These are phyloP conservation scores for Alternaria hordeiaustralica DNA, from an alignment of 2,329 filamentous ascomycete genomes.

Conservation along the genomic window DNA sequence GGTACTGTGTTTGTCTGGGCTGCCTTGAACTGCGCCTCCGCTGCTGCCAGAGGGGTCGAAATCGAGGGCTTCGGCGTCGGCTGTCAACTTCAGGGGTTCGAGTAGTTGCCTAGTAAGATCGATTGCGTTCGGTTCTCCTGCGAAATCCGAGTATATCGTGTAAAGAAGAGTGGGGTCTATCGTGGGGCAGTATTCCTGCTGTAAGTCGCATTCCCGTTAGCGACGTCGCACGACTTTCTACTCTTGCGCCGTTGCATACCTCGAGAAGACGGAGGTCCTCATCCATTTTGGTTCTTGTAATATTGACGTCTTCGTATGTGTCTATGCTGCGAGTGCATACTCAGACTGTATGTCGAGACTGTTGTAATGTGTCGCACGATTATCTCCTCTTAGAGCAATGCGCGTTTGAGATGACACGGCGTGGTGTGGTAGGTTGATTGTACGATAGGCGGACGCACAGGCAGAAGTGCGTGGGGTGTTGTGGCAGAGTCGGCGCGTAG, in stretches of 20 bases:
- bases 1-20: constrained; percentile 23
- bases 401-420: neutral
- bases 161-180: constrained; percentile 80
- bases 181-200: constrained; percentile 75
- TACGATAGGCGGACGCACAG: neutral
- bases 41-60: constrained; percentile 81
- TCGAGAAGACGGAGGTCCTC: constrained; percentile 43
- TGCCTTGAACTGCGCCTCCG: constrained; percentile 42
- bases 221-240: constrained; percentile 10
- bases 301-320: constrained; percentile 29
- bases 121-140: constrained; percentile 62
- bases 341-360: constrained; percentile 18
- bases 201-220: constrained; percentile 14
- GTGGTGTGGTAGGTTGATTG: neutral
- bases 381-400: neutral
- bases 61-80: constrained; percentile 71
- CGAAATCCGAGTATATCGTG: constrained; percentile 77
- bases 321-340: constrained; percentile 32
- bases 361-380: neutral
- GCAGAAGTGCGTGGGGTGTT: constrained; percentile 3
- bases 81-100: constrained; percentile 69
- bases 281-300: constrained; percentile 43
- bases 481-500: constrained; percentile 10
- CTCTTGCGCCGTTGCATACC: constrained; percentile 22
- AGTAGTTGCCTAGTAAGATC: constrained; percentile 65